Conservation (phyloP, 768 basidiomycete genomes). For the Cystofilobasidium ferigula region DNA sequence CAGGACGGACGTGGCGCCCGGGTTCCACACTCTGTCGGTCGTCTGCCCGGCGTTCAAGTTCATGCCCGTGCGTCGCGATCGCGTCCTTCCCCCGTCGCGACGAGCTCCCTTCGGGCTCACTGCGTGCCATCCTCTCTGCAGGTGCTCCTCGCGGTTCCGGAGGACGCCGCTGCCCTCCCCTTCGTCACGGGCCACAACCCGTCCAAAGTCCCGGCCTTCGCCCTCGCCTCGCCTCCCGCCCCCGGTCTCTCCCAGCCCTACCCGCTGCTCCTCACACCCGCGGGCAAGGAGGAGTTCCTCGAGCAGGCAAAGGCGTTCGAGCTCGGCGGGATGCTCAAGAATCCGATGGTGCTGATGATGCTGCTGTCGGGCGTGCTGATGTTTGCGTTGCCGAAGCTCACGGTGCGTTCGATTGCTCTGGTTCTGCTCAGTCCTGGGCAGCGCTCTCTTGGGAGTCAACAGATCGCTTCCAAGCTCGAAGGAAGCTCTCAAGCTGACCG, state of each 20-base stretch:
- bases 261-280: background rate
- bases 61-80: background rate
- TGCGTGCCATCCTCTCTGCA: background rate
- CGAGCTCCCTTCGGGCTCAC: background rate
- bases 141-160: background rate
- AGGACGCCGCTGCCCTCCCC: background rate
- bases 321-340: background rate
- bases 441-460: too few relatives aligned
- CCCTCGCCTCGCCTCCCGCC: background rate
- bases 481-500: too few relatives aligned
- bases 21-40: background rate
- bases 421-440: too few relatives aligned
- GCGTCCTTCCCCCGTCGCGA: background rate
- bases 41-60: background rate
- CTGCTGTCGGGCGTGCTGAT: background rate
- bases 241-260: background rate
- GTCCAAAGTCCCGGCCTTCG: background rate
- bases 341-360: background rate
- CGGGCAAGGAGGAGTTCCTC: background rate
- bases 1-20: background rate
- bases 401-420: too few relatives aligned
- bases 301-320: background rate
- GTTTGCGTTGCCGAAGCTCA: background rate
- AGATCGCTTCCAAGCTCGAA: too few relatives aligned
- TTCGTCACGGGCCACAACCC: background rate